These are phyloP conservation scores for Exserohilum turcica DNA, from an alignment of 2,329 filamentous ascomycete species.

Conservation along the genomic window DNA sequence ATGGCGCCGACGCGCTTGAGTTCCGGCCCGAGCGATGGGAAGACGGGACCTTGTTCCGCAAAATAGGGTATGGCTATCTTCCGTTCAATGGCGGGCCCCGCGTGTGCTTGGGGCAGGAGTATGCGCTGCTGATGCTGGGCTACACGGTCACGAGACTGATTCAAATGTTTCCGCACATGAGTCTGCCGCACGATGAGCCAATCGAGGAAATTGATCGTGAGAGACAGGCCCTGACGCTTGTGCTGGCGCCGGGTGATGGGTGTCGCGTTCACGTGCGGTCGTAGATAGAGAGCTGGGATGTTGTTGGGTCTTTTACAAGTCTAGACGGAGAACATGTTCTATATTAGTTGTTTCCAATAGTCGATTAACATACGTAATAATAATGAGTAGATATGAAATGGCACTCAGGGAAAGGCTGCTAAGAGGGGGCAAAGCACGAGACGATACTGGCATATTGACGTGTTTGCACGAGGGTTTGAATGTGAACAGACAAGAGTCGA, in stretches of 20 bases:
- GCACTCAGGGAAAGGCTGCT: no score
- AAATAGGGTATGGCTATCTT: constrained; percentile 31
- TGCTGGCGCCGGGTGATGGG: background rate
- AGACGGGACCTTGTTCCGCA: constrained; percentile 27
- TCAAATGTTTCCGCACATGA: background rate
- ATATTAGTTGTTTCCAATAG: no score
- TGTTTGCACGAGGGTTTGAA: background rate
- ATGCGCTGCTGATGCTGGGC: background rate
- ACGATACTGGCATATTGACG: no score
- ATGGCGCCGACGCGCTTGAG: constrained; percentile 40
- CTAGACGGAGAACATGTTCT: no score
- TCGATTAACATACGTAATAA: no score
- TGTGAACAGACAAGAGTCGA: background rate
- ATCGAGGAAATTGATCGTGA: background rate
- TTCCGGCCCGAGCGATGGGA: constrained; percentile 44
- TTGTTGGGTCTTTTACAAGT: background rate
- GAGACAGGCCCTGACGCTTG: background rate
- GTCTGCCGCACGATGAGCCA: background rate
- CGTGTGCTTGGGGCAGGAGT: constrained; percentile 29
- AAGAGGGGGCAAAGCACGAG: no score
- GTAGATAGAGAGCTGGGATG: background rate
- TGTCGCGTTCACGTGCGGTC: background rate
- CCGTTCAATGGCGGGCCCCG: constrained; percentile 40
- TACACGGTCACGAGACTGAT: background rate
- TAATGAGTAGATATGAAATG: no score